Percentiles rank a stretch among this genome's conserved stretches.
Evolutionary conservation across 371 early-diverging fungal species (phyloP).

Genomic region (Massospora cicadina): DNA sequence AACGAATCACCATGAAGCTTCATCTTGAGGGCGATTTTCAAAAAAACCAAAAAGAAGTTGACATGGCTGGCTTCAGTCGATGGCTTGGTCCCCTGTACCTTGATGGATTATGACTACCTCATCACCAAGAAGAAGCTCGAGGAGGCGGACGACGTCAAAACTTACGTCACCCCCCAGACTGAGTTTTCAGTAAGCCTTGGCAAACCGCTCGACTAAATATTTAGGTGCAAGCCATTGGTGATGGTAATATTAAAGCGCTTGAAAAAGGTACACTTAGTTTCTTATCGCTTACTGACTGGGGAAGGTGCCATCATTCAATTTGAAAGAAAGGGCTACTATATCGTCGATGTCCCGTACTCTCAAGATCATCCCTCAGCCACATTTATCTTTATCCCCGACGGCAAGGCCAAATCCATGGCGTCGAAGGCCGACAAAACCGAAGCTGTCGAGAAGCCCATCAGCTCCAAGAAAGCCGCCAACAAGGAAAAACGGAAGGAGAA

Average conservation of each 20-base stretch:
- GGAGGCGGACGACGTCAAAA: constrained; percentile 74
- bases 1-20: constrained; percentile 35
- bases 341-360: constrained; percentile 51
- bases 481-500: constrained; percentile 12
- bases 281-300: background rate
- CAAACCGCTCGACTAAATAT: background rate
- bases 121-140: constrained; percentile 96
- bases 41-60: constrained; percentile 97
- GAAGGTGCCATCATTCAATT: constrained; percentile 92
- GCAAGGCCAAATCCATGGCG: constrained; percentile 57
- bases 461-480: background rate
- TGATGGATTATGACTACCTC: constrained; percentile 87
- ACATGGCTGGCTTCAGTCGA: constrained; percentile 82
- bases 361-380: constrained; percentile 29
- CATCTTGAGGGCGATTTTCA: constrained; percentile 94
- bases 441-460: constrained; percentile 14
- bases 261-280: constrained; percentile 11
- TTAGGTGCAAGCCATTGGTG: constrained; percentile 34
- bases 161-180: constrained; percentile 74
- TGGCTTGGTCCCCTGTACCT: constrained; percentile 36
- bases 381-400: constrained; percentile 86
- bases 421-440: constrained; percentile 41
- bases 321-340: constrained; percentile 96
- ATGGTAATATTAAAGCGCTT: constrained; percentile 39
- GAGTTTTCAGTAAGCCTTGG: constrained; percentile 39